Percentiles rank a stretch among this genome's conserved stretches.
Evolutionary conservation across 768 basidiomycete species (phyloP).

Genomic region (Tylopilus sp.): DNA sequence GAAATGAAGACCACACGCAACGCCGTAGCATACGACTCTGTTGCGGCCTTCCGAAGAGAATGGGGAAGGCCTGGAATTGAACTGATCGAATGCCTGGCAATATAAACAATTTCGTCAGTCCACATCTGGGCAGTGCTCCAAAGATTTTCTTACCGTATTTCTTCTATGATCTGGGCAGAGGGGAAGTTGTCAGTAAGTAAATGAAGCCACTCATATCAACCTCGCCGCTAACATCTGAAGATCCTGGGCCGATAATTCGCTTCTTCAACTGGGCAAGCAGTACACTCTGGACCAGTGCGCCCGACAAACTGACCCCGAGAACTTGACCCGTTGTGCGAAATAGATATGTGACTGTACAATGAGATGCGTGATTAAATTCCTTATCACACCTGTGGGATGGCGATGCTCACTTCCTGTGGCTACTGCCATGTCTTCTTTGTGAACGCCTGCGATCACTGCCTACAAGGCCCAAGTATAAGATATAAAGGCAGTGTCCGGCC

Average conservation of each 20-base stretch:
- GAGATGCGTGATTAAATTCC: constrained; percentile 5
- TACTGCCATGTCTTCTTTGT: constrained; percentile 79
- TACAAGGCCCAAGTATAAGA: constrained; percentile 28
- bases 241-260: constrained; percentile 73
- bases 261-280: constrained; percentile 65
- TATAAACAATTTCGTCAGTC: constrained; percentile 11
- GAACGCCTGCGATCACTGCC: constrained; percentile 86
- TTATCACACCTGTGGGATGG: constrained; percentile 5
- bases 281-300: constrained; percentile 79
- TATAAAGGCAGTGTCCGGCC: constrained; percentile 1
- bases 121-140: constrained; percentile 14
- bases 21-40: constrained; percentile 76
- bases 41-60: constrained; percentile 52
- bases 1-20: constrained; percentile 81
- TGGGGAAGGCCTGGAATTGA: constrained; percentile 66
- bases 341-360: constrained; percentile 77
- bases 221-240: constrained; percentile 57
- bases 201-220: constrained; percentile 25
- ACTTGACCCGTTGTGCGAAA: constrained; percentile 96
- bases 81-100: constrained; percentile 61
- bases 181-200: constrained; percentile 16
- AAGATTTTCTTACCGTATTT: constrained; percentile 49
- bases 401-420: constrained; percentile 79
- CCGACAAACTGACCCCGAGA: constrained; percentile 86
- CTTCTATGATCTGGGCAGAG: constrained; percentile 60